Evolutionary conservation across 441 rosid genomes (phyloP).

Genomic region (Gossypium trilobum): DNA sequence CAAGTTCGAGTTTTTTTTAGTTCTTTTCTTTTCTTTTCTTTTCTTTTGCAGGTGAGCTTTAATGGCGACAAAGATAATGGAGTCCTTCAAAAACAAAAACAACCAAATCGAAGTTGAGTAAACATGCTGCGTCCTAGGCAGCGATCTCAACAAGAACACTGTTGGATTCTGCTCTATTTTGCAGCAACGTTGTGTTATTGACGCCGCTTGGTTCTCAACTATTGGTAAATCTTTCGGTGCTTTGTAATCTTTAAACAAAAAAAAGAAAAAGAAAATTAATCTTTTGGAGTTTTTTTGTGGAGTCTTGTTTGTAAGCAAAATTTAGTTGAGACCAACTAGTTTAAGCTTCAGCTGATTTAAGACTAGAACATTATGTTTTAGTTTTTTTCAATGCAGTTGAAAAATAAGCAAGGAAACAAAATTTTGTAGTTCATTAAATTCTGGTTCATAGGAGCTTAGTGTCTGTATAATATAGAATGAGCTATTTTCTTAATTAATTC

Average conservation of each 20-base stretch:
- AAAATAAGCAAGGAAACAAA: background rate
- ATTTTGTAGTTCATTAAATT: background rate
- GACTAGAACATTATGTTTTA: background rate
- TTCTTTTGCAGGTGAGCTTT: background rate
- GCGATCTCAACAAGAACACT: constrained; percentile 86
- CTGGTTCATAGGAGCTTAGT: background rate
- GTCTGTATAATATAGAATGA: background rate
- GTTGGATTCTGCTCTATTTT: constrained; percentile 85
- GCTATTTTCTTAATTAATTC: background rate
- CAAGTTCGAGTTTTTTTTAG: no score
- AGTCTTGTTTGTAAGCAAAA: background rate
- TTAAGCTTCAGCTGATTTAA: background rate
- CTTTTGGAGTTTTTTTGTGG: background rate
- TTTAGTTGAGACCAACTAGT: background rate
- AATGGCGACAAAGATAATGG: no score
- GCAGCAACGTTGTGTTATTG: constrained; percentile 82
- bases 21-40: no score
- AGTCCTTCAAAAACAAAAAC: no score
- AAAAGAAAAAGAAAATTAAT: background rate
- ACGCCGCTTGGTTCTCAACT: constrained; percentile 93
- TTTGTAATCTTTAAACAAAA: background rate
- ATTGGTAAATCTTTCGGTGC: constrained; percentile 41
- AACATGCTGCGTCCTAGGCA: constrained; percentile 47
- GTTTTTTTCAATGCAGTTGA: background rate
- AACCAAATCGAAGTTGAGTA: no score